phyloP scores from a whole-genome alignment of 2,329 filamentous ascomycete species.

The Didymella segeticola region DNA sequence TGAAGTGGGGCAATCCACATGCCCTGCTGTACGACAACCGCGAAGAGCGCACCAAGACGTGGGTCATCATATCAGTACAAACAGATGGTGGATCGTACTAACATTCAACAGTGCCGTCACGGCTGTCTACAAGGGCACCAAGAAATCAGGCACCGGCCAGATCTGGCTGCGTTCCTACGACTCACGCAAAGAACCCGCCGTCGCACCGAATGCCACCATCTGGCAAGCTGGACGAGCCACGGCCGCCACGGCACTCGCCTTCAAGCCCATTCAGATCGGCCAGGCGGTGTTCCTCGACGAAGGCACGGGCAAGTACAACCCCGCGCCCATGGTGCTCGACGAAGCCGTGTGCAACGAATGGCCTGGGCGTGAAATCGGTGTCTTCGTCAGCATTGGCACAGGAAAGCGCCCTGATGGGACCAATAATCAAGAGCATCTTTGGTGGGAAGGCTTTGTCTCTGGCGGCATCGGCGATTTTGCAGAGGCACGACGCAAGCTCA shows the following conservation, averaged over 20 bases:
- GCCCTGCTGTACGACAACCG: slow-evolving; percentile 86
- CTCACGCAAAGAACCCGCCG: slow-evolving; percentile 86
- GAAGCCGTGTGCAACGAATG: slow-evolving; percentile 93
- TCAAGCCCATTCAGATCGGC: slow-evolving; percentile 93
- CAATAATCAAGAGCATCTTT: slow-evolving; percentile 72
- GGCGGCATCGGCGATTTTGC: slow-evolving; percentile 82
- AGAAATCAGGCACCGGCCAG: slow-evolving; percentile 66
- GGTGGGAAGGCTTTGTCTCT: slow-evolving; percentile 87
- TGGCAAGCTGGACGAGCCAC: slow-evolving; percentile 98
- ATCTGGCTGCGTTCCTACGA: slow-evolving; percentile 91
- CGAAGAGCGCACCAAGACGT: slow-evolving; percentile 90
- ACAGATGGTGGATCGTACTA: slow-evolving; percentile 22
- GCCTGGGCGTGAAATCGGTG: slow-evolving; percentile 90
- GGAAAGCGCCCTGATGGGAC: slow-evolving; percentile 80
- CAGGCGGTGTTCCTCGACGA: slow-evolving; percentile 95
- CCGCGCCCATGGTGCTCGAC: slow-evolving; percentile 81
- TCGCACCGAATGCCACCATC: slow-evolving; percentile 92
- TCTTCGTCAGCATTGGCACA: slow-evolving; percentile 93
- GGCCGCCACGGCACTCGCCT: slow-evolving; percentile 85
- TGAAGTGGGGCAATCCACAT: slow-evolving; percentile 80
- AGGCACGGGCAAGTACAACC: slow-evolving; percentile 90
- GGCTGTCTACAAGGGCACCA: slow-evolving; percentile 85
- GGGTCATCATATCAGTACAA: too few relatives aligned
- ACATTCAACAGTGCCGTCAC: slow-evolving; percentile 74
- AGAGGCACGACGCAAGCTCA: slow-evolving; percentile 82